Conservation (phyloP, 257 asterid species). For the Solanum raphanifolium region DNA sequence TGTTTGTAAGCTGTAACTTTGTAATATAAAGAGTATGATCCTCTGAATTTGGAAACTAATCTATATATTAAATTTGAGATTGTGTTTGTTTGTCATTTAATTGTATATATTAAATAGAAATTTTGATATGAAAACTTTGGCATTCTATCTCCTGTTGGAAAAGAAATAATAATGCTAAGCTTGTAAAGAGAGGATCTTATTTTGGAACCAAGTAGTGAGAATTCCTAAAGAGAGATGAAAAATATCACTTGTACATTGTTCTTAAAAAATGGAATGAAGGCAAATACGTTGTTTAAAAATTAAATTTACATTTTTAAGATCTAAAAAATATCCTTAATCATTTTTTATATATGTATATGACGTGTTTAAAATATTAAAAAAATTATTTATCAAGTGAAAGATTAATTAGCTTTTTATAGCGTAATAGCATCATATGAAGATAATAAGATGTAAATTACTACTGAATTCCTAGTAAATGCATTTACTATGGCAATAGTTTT, state of each 20-base stretch:
- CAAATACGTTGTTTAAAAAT: neutral
- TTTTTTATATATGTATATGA: neutral
- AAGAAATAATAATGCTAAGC: neutral
- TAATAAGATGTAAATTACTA: neutral
- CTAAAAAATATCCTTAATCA: neutral
- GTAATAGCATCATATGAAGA: neutral
- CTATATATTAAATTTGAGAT: neutral
- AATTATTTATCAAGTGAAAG: neutral
- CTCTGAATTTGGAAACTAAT: neutral
- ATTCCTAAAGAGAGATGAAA: neutral
- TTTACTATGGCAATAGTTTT: neutral
- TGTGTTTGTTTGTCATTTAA: neutral
- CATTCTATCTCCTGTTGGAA: neutral
- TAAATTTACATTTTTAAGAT: neutral
- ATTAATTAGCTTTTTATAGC: neutral
- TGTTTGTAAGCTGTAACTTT: neutral
- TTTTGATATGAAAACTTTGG: neutral
- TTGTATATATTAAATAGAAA: neutral
- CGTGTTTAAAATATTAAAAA: neutral
- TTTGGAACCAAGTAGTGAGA: neutral
- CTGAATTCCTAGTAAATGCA: neutral
- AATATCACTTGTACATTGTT: neutral
- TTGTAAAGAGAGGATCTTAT: neutral
- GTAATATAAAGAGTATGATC: neutral
- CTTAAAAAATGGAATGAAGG: neutral